These are phyloP conservation scores for Saccharum spontaneum DNA, from an alignment of 176 grass and related monocot species.

Conservation along the genomic window DNA sequence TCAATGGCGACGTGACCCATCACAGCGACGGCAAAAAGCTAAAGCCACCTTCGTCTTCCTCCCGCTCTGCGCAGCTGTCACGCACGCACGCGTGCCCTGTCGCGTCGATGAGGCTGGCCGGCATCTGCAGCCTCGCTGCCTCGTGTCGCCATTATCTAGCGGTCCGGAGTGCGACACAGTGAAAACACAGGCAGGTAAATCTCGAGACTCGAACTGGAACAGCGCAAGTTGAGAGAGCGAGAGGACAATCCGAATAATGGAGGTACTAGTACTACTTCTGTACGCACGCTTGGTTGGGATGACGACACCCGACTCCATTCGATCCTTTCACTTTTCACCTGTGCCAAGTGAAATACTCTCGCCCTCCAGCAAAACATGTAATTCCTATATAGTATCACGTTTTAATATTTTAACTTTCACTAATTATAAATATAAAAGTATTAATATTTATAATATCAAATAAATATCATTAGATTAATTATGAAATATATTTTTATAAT, in stretches of 20 bases:
- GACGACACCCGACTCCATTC: not conserved
- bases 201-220: too few species aligned
- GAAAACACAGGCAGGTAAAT: too few species aligned
- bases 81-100: not conserved
- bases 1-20: slow-evolving; percentile 31
- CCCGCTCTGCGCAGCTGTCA: not conserved
- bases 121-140: not conserved
- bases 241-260: not conserved
- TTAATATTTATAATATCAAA: too few species aligned
- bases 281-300: not conserved
- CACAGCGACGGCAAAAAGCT: slow-evolving; percentile 11
- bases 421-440: too few species aligned
- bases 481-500: too few species aligned
- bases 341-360: not conserved
- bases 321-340: not conserved
- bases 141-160: not conserved
- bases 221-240: not conserved
- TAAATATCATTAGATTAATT: too few species aligned
- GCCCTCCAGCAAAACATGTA: too few species aligned
- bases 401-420: too few species aligned
- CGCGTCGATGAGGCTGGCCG: not conserved
- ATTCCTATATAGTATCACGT: too few species aligned
- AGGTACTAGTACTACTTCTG: not conserved
- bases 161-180: not conserved
- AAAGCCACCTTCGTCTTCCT: not conserved